Conservation (phyloP, 495 filamentous ascomycete genomes). For the Aspergillus cristatus region DNA sequence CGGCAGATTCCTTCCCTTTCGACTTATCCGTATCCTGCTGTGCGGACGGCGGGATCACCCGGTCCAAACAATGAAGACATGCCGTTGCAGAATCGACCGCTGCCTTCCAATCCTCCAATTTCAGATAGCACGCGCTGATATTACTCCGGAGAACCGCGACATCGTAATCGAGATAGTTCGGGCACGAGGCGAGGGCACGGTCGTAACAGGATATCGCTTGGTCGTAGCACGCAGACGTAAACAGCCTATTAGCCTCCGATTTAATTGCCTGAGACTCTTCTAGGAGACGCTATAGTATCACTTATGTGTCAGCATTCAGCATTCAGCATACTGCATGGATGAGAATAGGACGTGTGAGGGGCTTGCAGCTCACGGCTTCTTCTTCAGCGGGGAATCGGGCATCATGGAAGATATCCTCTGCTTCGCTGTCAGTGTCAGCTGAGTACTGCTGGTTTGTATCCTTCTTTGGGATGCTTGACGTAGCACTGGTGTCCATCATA, state of each 20-base stretch:
- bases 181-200: constrained; percentile 70
- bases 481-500: constrained; percentile 6
- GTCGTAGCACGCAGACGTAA: constrained; percentile 60
- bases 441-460: not conserved
- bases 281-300: constrained; percentile 48
- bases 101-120: constrained; percentile 78
- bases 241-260: constrained; percentile 67
- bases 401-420: constrained; percentile 40
- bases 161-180: constrained; percentile 84
- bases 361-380: constrained; percentile 51
- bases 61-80: constrained; percentile 63
- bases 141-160: constrained; percentile 81
- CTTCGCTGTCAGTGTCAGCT: constrained; percentile 25
- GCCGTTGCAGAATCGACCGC: constrained; percentile 64
- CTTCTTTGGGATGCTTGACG: not conserved
- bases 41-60: constrained; percentile 39
- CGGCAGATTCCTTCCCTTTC: constrained; percentile 12
- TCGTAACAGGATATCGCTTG: constrained; percentile 88
- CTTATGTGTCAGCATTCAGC: constrained; percentile 1
- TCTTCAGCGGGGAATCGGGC: constrained; percentile 61
- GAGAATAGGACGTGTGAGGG: constrained; percentile 3
- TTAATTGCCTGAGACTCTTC: constrained; percentile 68
- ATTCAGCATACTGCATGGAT: too few species aligned
- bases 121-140: constrained; percentile 83
- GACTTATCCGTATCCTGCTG: constrained; percentile 4